phyloP scores from a whole-genome alignment of 495 filamentous ascomycete species.

The Neurospora africana region DNA sequence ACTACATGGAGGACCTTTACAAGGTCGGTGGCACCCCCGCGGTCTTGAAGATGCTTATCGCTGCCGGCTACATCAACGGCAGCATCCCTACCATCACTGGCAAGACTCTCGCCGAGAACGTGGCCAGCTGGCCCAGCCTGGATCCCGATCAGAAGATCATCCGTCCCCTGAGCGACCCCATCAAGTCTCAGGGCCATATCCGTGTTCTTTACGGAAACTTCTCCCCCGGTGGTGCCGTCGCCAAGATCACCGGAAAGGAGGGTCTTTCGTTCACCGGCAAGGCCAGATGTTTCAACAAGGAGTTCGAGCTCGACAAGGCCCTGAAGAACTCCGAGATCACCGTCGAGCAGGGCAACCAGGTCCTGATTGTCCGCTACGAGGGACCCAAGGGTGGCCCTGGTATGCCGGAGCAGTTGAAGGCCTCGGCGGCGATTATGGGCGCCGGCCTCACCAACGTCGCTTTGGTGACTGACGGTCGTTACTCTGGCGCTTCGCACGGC shows the following conservation, averaged over 20 bases:
- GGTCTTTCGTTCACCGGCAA: conserved; percentile 71
- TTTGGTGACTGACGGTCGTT: conserved; percentile 87
- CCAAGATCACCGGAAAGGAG: conserved; percentile 98
- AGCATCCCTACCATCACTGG: conserved; percentile 85
- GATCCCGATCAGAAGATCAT: conserved; percentile 78
- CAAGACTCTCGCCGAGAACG: conserved; percentile 80
- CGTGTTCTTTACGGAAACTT: conserved; percentile 87
- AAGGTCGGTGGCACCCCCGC: conserved; percentile 83
- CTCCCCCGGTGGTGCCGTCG: conserved; percentile 83
- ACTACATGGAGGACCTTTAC: conserved; percentile 94
- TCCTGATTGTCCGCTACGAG: conserved; percentile 89
- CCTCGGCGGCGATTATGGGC: conserved; percentile 85
- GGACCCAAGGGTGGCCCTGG: conserved; percentile 92
- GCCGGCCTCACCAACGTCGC: conserved; percentile 82
- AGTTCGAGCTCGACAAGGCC: conserved; percentile 65
- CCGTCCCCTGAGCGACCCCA: conserved; percentile 67
- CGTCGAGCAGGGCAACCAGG: conserved; percentile 62
- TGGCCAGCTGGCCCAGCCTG: conserved; percentile 69
- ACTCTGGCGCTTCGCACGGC: conserved; percentile 82
- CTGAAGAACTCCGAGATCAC: conserved; percentile 58
- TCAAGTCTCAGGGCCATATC: conserved; percentile 81
- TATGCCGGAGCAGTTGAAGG: conserved; percentile 96
- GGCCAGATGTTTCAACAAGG: conserved; percentile 87
- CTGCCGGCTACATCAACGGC: conserved; percentile 72
- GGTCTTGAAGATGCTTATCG: conserved; percentile 85